phyloP scores from a whole-genome alignment of 176 grass and related monocot species.

The Chrysopogon serrulatus region DNA sequence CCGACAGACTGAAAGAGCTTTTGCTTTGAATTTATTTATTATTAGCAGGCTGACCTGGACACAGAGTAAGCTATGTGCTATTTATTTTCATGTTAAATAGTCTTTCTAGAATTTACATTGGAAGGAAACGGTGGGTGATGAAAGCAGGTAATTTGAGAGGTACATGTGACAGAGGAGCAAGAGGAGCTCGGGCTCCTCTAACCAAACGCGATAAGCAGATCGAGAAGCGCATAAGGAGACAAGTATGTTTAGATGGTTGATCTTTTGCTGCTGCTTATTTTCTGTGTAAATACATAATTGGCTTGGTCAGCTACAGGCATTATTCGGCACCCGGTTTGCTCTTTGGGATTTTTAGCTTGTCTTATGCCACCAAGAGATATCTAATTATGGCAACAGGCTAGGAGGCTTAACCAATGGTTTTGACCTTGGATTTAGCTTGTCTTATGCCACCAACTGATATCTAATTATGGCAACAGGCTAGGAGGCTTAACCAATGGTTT shows the following conservation, averaged over 20 bases:
- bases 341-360: background rate
- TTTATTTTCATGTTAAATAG: slow-evolving; percentile 1
- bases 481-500: too few relatives aligned
- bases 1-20: slow-evolving; percentile 71
- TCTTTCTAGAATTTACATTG: slow-evolving; percentile 29
- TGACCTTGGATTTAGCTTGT: too few relatives aligned
- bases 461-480: too few relatives aligned
- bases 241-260: too few relatives aligned
- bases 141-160: too few relatives aligned
- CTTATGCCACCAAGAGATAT: background rate
- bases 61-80: background rate
- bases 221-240: too few relatives aligned
- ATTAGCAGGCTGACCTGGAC: background rate
- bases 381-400: slow-evolving; percentile 17
- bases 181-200: too few relatives aligned
- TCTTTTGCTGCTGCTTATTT: too few relatives aligned
- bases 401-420: too few relatives aligned
- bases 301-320: background rate
- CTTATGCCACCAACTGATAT: too few relatives aligned
- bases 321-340: background rate
- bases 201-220: too few relatives aligned
- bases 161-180: too few relatives aligned
- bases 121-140: slow-evolving; percentile 62
- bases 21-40: background rate
- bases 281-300: background rate